Conservation (phyloP, 495 filamentous ascomycete species). For the Massariosphaeria phaeospora region DNA sequence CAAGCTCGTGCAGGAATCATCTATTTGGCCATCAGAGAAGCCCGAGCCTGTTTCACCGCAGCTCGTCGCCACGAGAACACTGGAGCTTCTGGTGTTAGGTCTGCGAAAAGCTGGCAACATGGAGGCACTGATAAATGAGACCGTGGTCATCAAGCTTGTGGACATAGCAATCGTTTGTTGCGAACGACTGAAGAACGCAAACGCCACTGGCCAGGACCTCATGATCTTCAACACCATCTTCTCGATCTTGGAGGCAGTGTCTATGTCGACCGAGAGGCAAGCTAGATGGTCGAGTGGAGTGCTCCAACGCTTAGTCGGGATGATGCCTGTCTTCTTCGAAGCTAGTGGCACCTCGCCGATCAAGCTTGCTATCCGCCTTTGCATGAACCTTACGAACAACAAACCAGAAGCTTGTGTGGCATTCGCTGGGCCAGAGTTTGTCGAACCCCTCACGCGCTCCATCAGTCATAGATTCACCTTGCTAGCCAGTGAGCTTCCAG, state of each 20-base stretch:
- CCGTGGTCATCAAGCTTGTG: slow-evolving; percentile 23
- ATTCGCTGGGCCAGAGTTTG: slow-evolving; percentile 56
- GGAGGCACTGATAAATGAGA: slow-evolving; percentile 48
- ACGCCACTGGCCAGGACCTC: slow-evolving; percentile 3
- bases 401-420: slow-evolving; percentile 59
- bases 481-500: slow-evolving; percentile 34
- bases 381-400: slow-evolving; percentile 85
- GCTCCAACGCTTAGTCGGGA: slow-evolving; percentile 32
- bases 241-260: slow-evolving; percentile 58
- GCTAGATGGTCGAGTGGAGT: slow-evolving; percentile 34
- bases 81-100: slow-evolving; percentile 57
- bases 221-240: slow-evolving; percentile 44
- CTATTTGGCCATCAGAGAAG: slow-evolving; percentile 52
- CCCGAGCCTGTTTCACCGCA: slow-evolving; percentile 56
- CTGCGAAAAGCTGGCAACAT: slow-evolving; percentile 48
- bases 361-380: slow-evolving; percentile 55
- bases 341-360: slow-evolving; percentile 18
- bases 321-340: slow-evolving; percentile 32
- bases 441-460: slow-evolving; percentile 53
- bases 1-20: slow-evolving; percentile 45
- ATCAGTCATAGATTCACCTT: slow-evolving; percentile 35
- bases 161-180: slow-evolving; percentile 6
- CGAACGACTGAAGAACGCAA: slow-evolving; percentile 10
- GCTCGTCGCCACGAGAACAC: slow-evolving; percentile 56
- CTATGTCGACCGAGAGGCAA: slow-evolving; percentile 13